A percentile compares a stretch with the other conserved stretches of the same genome.
Conservation (phyloP, 768 basidiomycete species). For the Boletellus emodensis region DNA sequence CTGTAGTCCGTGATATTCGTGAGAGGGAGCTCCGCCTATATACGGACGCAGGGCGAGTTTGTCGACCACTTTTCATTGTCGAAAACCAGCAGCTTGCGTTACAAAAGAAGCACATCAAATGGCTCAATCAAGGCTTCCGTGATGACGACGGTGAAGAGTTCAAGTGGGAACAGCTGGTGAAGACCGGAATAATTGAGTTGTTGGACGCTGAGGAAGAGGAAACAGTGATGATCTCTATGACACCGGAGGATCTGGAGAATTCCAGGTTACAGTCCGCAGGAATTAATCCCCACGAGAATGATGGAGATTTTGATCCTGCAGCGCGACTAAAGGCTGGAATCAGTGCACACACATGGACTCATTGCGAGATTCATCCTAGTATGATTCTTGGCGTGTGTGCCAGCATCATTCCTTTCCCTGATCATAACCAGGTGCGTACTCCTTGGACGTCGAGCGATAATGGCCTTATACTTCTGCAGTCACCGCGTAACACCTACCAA, state of each 20-base stretch:
- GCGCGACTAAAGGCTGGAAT: slow-evolving; percentile 82
- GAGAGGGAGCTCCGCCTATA: slow-evolving; percentile 92
- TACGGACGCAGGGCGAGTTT: slow-evolving; percentile 95
- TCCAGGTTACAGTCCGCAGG: slow-evolving; percentile 65
- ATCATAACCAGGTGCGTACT: slow-evolving; percentile 88
- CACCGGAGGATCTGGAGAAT: slow-evolving; percentile 89
- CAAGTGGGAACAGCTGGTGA: slow-evolving; percentile 83
- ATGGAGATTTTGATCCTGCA: slow-evolving; percentile 78
- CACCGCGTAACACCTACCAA: slow-evolving; percentile 99
- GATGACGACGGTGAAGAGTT: slow-evolving; percentile 59
- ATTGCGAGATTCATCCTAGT: slow-evolving; percentile 98
- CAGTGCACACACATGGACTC: slow-evolving; percentile 91
- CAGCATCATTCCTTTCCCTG: slow-evolving; percentile 99
- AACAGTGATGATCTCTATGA: slow-evolving; percentile 99
- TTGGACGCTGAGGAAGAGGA: slow-evolving; percentile 99
- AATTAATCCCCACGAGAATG: slow-evolving; percentile 53
- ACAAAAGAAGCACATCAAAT: slow-evolving; percentile 79
- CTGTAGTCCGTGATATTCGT: slow-evolving; percentile 95
- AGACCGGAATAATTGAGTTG: slow-evolving; percentile 86
- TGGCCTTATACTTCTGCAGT: slow-evolving; percentile 45
- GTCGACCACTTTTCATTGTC: slow-evolving; percentile 95
- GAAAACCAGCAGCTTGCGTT: slow-evolving; percentile 83
- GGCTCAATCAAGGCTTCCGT: slow-evolving; percentile 55
- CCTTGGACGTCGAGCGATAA: background rate
- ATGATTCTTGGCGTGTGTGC: slow-evolving; percentile 99